Base-by-base conservation (phyloP, 768 basidiomycete species). In the Termitomyces bulborhizus region DNA sequence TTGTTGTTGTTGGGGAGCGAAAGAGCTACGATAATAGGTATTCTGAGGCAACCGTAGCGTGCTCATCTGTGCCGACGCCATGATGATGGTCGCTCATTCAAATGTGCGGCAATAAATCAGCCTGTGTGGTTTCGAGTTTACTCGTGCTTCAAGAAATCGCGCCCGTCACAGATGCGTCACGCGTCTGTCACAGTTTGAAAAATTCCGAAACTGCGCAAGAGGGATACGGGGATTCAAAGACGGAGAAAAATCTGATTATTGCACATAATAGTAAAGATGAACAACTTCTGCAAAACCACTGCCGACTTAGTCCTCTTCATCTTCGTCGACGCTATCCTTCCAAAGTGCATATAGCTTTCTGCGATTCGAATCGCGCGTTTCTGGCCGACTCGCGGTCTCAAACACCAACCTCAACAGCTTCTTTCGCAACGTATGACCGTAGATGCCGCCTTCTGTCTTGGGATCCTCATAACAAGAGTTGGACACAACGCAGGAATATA, bases 301-400 rank as follows among this genome's bases (percentile, higher is more conserved):
- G 21, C 1, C 21, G 21, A 21, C 21, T 24, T 54, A 61, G 51
- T 68, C 67, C 44, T 63, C 65, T 18, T 79, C 81, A 24, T 80
- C 81, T 27, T 49, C 49, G 11, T 50, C 37, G 36, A 73, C 76
- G 46, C 72, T 74, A 34, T 79, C 81, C 68, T 85, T 88, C 83
- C 90, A 96, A 27, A 93, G 68, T 5, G 77, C 77, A 66, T 94
- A 96, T 71, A 98, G 78, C 73, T 82, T 91, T 69, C 90, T 75
- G 62, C 94, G 79, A 68, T 88, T 93, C 6, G 83, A 73, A 61
- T 92, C 90, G 63, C 82, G 79, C 40, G 89, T 85, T n/a, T 86
- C 82, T 56, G 82, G 75, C 37, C 80, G 74, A 62, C 90, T 85
- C 34, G 93, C 93, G 32, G 83, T 70, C 16, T 85, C 79, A 63